Base-by-base conservation (phyloP, 2,329 filamentous ascomycete genomes). In the Zymoseptoria crescenta region DNA sequence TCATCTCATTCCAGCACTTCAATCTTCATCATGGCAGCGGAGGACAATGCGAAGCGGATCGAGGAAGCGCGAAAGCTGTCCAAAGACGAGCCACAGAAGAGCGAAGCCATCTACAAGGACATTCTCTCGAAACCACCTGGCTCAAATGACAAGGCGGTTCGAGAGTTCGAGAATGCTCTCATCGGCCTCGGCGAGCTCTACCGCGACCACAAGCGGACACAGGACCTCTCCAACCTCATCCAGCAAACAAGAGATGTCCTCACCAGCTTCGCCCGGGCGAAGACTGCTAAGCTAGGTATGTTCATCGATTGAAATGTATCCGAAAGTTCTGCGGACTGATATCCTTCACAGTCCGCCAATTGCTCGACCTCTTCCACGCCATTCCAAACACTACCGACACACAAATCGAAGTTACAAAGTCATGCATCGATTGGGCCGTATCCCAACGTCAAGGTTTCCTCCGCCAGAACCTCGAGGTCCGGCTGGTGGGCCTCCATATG, bases 341-440 rank as follows among this genome's bases (percentile, higher is more conserved):
- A 28, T 58, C 49, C 10, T 49, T 50, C 7, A 54, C 56, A 63
- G 94, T 99, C 68, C 93, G 94, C 69, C 91, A 96, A 78, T 86
- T 99, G 27, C 88, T 99, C 74, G 94, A 99, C 76, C 86, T 96
- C 74, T 94, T 97, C 81, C 86, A 89, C 70, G 84, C 88, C 71
- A 96, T 97, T 69, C 94, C 95, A 70, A 88, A 96, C 77, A 94
- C 91, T 69, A 88, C 88, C 80, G 94, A 99, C 74, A 89, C 87
- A 73, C 94, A 99, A 79, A 91, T 96, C 74, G 80, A 87, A 74
- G 91, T 96, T 70, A 99, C 94, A 72, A 96, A 96, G 78, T 96
- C 94, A 77, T 97, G 91, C 80, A 99, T 99, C 85, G 93, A 97
- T 79, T 99, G 94, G 94, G 94, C 94, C 54, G 90, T 93, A 57